Evolutionary conservation across 2,329 filamentous ascomycete genomes (phyloP).

Genomic region (Fonsecaea multimorphosa): DNA sequence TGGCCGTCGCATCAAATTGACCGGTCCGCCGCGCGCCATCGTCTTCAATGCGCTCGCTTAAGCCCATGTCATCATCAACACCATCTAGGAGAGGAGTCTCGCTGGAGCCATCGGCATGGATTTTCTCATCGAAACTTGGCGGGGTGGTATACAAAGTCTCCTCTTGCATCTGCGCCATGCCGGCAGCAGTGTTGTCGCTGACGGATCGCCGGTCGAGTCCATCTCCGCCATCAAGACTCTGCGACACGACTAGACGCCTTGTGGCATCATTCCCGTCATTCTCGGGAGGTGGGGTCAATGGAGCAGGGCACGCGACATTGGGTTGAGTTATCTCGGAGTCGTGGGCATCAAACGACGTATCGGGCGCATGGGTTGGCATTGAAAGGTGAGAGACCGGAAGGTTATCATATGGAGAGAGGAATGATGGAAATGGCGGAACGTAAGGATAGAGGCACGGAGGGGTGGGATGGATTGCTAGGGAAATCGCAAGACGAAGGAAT

Average conservation of each 20-base stretch:
- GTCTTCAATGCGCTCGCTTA: conserved; percentile 11
- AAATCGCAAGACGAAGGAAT: conserved; percentile 10
- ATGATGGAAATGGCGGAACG: background rate
- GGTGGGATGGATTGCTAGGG: background rate
- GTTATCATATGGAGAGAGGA: conserved; percentile 36
- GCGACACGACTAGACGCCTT: conserved; percentile 16
- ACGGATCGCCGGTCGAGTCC: conserved; percentile 19
- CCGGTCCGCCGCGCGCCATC: background rate
- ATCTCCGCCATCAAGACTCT: conserved; percentile 19
- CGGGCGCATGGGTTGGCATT: conserved; percentile 39
- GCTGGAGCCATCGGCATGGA: conserved; percentile 15
- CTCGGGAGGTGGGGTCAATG: conserved; percentile 35
- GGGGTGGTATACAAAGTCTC: conserved; percentile 35
- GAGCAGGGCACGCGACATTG: conserved; percentile 33
- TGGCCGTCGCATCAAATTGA: background rate
- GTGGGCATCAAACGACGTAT: conserved; percentile 25
- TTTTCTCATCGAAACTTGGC: conserved; percentile 21
- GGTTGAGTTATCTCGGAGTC: conserved; percentile 28
- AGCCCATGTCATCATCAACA: conserved; percentile 9
- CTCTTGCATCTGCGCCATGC: conserved; percentile 39
- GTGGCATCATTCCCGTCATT: conserved; percentile 22
- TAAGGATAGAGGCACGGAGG: background rate
- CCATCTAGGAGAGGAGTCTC: conserved; percentile 8
- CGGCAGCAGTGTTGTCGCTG: conserved; percentile 38
- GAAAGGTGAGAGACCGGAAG: conserved; percentile 26